Evolutionary conservation across 2,329 filamentous ascomycete genomes (phyloP), one percentile per base, ranked within the genome.

Genomic region (Verticillium nubilum): DNA sequence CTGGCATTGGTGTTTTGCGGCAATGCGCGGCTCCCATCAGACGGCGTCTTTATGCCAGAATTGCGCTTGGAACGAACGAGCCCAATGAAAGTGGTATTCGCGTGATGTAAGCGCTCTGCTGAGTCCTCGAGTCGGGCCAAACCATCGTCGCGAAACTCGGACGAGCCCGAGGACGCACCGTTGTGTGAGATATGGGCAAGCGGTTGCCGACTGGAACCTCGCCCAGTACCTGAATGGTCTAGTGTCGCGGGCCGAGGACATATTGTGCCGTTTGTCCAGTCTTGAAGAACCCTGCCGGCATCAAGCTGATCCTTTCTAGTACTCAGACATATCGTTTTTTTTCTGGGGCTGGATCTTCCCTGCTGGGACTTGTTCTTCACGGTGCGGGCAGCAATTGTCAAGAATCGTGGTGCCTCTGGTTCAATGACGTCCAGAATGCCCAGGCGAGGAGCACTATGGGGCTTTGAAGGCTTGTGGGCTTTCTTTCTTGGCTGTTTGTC

Each of bases 341-440:
- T 75, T 0, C 72, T 73, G 1, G 84, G 84, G 58, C 79, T 86
- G 6, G 80, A 76, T 67, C 82, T 81, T 17, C 86, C 86, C 62
- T 80, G 74, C 13, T 78, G 76, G 27, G 63, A 67, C 33, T 76
- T 78, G 57, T 70, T 75, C 58, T 73, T 80, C 4, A 79, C 84
- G 57, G 82, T 77, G 17, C 86, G 83, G 52, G 84, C 85, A 56
- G 86, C 86, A 66, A 89, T 78, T 61, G 78, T 84, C 33, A 89
- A 72, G 62, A 88, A 88, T 2, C 69, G 71, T 1, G 86, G 86
- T 0, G 84, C 82, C 60, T 76, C 66, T 2, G 74, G 68, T 62
- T 81, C 79, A 52, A 82, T 74, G 25, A 86, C 79, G 69, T 88
- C 86, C n/a, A 88, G 67, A 59, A 88, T 86, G 64, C 86, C 81